These are phyloP conservation scores for Agroathelia rolfsii DNA, from an alignment of 1,284 basidiomycete species.

Conservation along the genomic window DNA sequence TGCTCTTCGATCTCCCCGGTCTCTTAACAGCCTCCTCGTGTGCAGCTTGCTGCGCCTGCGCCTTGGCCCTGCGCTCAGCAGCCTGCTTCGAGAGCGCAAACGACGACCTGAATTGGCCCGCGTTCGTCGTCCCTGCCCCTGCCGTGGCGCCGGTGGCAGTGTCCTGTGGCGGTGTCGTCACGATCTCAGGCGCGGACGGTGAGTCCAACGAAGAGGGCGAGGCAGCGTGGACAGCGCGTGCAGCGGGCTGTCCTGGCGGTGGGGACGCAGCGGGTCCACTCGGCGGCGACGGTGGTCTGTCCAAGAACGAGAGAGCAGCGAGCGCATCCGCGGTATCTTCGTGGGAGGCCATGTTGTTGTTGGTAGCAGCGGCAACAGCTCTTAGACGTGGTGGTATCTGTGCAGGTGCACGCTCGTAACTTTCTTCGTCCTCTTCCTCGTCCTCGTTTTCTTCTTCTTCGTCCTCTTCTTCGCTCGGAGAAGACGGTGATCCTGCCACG, in stretches of 20 bases:
- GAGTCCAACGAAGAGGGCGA: conserved; percentile 18
- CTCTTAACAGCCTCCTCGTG: conserved; percentile 62
- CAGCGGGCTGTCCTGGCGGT: conserved; percentile 13
- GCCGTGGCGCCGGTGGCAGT: conserved; percentile 9
- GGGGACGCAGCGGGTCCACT: conserved; percentile 14
- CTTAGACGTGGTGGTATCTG: conserved; percentile 21
- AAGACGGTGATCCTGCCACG: too few relatives aligned
- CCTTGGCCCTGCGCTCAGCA: conserved; percentile 72
- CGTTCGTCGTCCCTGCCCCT: conserved; percentile 15
- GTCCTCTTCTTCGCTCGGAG: too few relatives aligned
- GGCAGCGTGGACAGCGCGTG: conserved; percentile 12
- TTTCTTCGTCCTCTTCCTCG: conserved; percentile 6
- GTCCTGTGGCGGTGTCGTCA: conserved; percentile 12
- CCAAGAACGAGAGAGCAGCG: conserved; percentile 68
- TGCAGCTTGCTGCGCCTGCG: conserved; percentile 72
- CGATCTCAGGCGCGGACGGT: conserved; percentile 15
- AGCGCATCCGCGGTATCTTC: conserved; percentile 59
- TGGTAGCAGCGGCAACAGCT: conserved; percentile 32
- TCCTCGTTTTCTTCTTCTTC: too few relatives aligned
- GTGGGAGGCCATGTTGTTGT: conserved; percentile 23
- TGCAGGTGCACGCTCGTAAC: conserved; percentile 6
- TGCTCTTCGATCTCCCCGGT: conserved; percentile 63
- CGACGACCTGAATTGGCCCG: conserved; percentile 55
- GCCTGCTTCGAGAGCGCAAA: conserved; percentile 79
- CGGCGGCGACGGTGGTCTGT: conserved; percentile 43